Evolutionary conservation across 306 rosid species (phyloP).

Genomic region (Glycine soja): DNA sequence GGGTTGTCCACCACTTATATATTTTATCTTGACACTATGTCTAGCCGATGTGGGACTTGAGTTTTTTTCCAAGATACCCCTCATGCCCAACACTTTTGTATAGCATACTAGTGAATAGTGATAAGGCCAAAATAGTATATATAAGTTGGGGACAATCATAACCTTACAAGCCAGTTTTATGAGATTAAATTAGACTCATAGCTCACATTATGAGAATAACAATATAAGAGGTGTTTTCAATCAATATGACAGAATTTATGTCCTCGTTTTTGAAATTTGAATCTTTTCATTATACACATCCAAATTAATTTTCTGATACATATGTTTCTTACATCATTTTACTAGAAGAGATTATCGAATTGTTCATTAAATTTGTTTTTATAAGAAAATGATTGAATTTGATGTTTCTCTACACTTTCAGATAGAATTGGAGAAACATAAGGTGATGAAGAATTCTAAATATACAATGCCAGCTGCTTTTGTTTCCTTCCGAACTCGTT

Average conservation of each 20-base stretch:
- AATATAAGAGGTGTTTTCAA: background rate
- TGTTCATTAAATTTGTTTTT: background rate
- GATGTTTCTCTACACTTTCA: conserved; percentile 48
- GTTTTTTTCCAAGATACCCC: too few relatives aligned
- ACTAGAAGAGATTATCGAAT: conserved; percentile 23
- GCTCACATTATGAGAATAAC: too few relatives aligned
- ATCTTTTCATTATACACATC: background rate
- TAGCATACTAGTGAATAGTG: too few relatives aligned
- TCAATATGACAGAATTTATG: background rate
- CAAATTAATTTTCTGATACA: conserved; percentile 21
- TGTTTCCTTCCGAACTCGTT: conserved; percentile 89
- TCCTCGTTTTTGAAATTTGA: conserved; percentile 6
- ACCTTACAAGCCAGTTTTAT: too few relatives aligned
- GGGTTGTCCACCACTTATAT: too few relatives aligned
- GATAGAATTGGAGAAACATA: conserved; percentile 76
- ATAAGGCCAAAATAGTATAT: too few relatives aligned
- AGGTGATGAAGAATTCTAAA: conserved; percentile 61
- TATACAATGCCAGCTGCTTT: conserved; percentile 86
- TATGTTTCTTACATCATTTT: conserved; percentile 22
- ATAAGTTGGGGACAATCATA: too few relatives aligned
- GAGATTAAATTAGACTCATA: too few relatives aligned
- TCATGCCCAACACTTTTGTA: too few relatives aligned
- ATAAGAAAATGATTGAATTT: background rate
- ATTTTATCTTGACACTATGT: too few relatives aligned
- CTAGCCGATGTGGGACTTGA: too few relatives aligned